Base-by-base conservation (phyloP, 2,329 filamentous ascomycete genomes). In the Alternaria metachromatica region DNA sequence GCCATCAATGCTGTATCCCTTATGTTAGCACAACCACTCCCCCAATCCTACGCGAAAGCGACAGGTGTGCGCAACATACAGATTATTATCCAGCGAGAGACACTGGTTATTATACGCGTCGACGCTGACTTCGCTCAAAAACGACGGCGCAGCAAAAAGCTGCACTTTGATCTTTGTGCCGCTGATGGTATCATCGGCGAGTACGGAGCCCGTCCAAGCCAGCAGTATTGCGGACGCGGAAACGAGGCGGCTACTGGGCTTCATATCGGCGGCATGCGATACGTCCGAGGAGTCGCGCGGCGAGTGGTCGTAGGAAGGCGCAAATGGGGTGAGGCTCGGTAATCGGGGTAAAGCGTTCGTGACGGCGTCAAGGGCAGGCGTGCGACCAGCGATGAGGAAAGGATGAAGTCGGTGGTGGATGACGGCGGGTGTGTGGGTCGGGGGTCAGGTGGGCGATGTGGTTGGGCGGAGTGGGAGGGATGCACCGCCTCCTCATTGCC, bases 111-210 rank as follows among this genome's bases (percentile, higher is more conserved):
- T 74, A 37, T 69, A 67, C 50, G 74, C 72, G 53, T 79, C 77
- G 11, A 79, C 72, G 3, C 70, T 72, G 0, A 78, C 75, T 50
- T 77, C 76, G 18, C 68, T 70, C 28, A 73, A 70, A 53, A 76
- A 79, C n/a, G 76, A 72, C 1, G 76, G 74, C 23, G 68, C 58
- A 6, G 76, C 77, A 51, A 77, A 79, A 6, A 79, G 57, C 55
- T 77, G 77, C 6, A 79, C 76, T 62, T 77, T 78, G 67, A 79
- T 78, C 30, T 72, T 71, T 26, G 58, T 57, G 28, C 28, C 5
- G 64, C 54, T 5, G 66, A 78, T 69, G 33, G 68, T 63, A 41
- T 76, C 70, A 51, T 62, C 63, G 46, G 70, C 67, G 6, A 51
- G 49, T 13, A 54, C 65, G 10, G 62, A 10, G 33, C 44, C 33